A percentile compares a stretch with the other conserved stretches of the same genome.
Evolutionary conservation across 2,329 filamentous ascomycete genomes (phyloP).

Genomic region (Pezicula rhizophila): DNA sequence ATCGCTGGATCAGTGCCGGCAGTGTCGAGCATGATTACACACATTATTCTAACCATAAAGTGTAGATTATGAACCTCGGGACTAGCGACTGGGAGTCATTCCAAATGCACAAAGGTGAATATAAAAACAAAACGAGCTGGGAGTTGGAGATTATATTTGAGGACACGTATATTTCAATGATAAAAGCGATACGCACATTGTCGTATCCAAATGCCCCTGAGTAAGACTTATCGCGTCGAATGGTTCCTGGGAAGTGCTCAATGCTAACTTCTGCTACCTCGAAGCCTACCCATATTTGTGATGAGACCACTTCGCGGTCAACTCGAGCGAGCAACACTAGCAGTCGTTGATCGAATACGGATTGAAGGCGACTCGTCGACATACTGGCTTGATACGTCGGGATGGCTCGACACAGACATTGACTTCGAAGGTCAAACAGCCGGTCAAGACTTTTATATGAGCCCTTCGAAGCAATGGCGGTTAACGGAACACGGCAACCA

Average conservation of each 20-base stretch:
- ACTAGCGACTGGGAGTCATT: slow-evolving; percentile 27
- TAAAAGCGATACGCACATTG: slow-evolving; percentile 27
- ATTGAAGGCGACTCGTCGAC: slow-evolving; percentile 29
- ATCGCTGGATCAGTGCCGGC: no score
- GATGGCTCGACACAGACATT: slow-evolving; percentile 29
- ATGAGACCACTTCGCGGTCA: slow-evolving; percentile 30
- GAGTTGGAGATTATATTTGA: slow-evolving; percentile 26
- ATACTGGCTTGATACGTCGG: slow-evolving; percentile 34
- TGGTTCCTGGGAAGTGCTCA: slow-evolving; percentile 6
- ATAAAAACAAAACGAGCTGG: slow-evolving; percentile 23
- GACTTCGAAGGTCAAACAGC: slow-evolving; percentile 15
- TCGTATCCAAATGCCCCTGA: slow-evolving; percentile 16
- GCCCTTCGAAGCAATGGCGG: slow-evolving; percentile 22
- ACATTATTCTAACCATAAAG: neutral
- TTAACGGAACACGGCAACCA: slow-evolving; percentile 28
- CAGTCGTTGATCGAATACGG: slow-evolving; percentile 27
- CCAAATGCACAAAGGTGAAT: slow-evolving; percentile 20
- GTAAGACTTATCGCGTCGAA: slow-evolving; percentile 2
- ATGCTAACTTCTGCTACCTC: slow-evolving; percentile 15
- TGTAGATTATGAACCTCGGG: slow-evolving; percentile 28
- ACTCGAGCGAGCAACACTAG: slow-evolving; percentile 27
- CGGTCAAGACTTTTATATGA: slow-evolving; percentile 25
- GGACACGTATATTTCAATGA: slow-evolving; percentile 29
- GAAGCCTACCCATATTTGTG: slow-evolving; percentile 30
- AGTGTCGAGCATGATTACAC: neutral